Percentiles rank a stretch among this genome's conserved stretches.
These are phyloP conservation scores for Rhizoctonia solani DNA, from an alignment of 1,284 basidiomycete genomes.

Conservation along the genomic window DNA sequence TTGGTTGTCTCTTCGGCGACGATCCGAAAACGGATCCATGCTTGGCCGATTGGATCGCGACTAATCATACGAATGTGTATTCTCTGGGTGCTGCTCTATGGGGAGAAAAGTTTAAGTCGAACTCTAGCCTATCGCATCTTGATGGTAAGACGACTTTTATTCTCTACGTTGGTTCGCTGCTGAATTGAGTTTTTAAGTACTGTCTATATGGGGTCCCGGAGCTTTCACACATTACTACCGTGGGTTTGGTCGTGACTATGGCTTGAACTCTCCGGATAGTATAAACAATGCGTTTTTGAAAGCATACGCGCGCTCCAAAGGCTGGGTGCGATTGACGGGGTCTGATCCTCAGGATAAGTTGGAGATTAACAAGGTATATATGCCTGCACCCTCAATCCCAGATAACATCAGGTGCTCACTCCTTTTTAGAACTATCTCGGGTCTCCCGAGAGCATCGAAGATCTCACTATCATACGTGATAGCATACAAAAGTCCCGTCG, in stretches of 20 bases:
- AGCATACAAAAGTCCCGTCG: neutral
- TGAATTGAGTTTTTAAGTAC: neutral
- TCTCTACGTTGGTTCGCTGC: neutral
- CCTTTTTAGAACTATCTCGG: neutral
- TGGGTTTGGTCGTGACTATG: neutral
- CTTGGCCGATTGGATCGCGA: neutral
- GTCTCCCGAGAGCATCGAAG: neutral
- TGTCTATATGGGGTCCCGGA: constrained; percentile 26
- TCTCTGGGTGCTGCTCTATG: constrained; percentile 14
- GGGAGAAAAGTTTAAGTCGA: constrained; percentile 13
- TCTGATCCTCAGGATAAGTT: neutral
- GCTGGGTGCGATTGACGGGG: constrained; percentile 25
- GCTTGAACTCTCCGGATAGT: neutral
- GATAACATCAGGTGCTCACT: neutral
- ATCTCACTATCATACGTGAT: neutral
- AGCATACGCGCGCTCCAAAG: constrained; percentile 19
- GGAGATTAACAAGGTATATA: constrained; percentile 1
- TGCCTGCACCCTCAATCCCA: neutral
- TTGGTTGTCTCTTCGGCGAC: constrained; percentile 18
- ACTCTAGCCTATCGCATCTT: neutral
- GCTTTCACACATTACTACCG: constrained; percentile 1
- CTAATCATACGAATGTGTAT: constrained; percentile 23
- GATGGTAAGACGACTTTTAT: neutral
- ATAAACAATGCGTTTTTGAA: constrained; percentile 11
- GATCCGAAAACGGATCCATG: constrained; percentile 21